Percentiles rank a stretch among this genome's conserved stretches.
Conservation (phyloP, 2,329 filamentous ascomycete species). For the Clonostachys chloroleuca region DNA sequence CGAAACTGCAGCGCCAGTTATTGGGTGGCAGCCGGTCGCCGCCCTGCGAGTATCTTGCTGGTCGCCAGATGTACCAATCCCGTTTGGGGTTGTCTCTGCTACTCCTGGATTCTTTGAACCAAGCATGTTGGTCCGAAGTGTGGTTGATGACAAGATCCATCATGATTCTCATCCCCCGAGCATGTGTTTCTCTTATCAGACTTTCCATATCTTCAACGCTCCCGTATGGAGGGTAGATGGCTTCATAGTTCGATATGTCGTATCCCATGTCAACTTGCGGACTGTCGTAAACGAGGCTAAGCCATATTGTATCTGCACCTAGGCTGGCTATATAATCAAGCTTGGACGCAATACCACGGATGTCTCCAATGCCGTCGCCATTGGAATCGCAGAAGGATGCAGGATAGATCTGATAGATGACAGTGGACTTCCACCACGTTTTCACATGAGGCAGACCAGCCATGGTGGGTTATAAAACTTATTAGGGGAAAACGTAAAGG, state of each 20-base stretch:
- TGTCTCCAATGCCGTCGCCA: constrained; percentile 55
- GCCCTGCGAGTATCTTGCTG: constrained; percentile 44
- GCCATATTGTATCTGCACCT: constrained; percentile 62
- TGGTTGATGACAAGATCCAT: constrained; percentile 78
- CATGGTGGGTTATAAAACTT: too few relatives aligned
- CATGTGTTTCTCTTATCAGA: constrained; percentile 55
- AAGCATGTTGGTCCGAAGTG: constrained; percentile 66
- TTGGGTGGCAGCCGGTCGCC: constrained; percentile 67
- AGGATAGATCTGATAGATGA: constrained; percentile 57
- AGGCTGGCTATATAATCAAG: constrained; percentile 57
- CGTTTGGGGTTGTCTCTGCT: constrained; percentile 59
- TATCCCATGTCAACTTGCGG: constrained; percentile 69
- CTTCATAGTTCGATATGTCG: constrained; percentile 64
- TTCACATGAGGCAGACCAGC: too few relatives aligned
- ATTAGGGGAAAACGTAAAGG: too few relatives aligned
- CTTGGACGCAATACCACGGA: constrained; percentile 59
- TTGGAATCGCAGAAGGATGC: constrained; percentile 54
- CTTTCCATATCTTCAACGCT: constrained; percentile 61
- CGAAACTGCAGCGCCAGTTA: constrained; percentile 66
- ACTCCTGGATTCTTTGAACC: constrained; percentile 64
- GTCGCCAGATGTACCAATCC: constrained; percentile 63
- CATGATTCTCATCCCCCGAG: constrained; percentile 64
- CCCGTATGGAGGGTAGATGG: constrained; percentile 61
- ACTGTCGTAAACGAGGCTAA: constrained; percentile 61
- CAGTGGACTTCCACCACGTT: constrained; percentile 52